A percentile compares a stretch with the other conserved stretches of the same genome.
Conservation (phyloP, 257 asterid species). For the Solanum piurae region DNA sequence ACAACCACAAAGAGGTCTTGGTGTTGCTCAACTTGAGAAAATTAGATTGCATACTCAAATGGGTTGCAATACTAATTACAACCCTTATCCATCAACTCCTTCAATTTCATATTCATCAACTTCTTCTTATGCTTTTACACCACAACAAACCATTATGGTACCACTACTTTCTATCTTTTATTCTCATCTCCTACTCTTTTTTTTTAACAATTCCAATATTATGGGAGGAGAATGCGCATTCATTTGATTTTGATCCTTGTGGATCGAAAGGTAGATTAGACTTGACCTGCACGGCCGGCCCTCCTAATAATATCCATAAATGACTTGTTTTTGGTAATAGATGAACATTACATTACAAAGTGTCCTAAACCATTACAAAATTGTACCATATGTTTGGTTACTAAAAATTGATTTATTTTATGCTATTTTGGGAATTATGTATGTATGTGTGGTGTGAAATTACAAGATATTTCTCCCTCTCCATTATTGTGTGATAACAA, state of each 20-base stretch:
- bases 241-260: not conserved
- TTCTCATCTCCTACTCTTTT: not conserved
- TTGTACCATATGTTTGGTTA: not conserved
- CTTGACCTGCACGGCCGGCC: no score
- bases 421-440: not conserved
- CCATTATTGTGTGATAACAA: not conserved
- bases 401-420: not conserved
- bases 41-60: slow-evolving; percentile 75
- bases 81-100: slow-evolving; percentile 36
- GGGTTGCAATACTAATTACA: slow-evolving; percentile 24
- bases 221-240: not conserved
- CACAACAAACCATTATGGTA: slow-evolving; percentile 39
- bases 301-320: no score
- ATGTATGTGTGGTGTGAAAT: not conserved
- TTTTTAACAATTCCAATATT: not conserved
- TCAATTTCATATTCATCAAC: slow-evolving; percentile 36
- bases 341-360: not conserved
- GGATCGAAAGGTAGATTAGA: no score
- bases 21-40: slow-evolving; percentile 90
- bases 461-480: not conserved
- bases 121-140: slow-evolving; percentile 32
- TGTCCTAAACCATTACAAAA: not conserved
- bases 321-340: no score
- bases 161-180: not conserved
- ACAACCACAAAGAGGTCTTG: slow-evolving; percentile 88